Evolutionary conservation across 2,329 filamentous ascomycete species (phyloP), one percentile per base, ranked within the genome.

Genomic region (Scytalidium lignicola): DNA sequence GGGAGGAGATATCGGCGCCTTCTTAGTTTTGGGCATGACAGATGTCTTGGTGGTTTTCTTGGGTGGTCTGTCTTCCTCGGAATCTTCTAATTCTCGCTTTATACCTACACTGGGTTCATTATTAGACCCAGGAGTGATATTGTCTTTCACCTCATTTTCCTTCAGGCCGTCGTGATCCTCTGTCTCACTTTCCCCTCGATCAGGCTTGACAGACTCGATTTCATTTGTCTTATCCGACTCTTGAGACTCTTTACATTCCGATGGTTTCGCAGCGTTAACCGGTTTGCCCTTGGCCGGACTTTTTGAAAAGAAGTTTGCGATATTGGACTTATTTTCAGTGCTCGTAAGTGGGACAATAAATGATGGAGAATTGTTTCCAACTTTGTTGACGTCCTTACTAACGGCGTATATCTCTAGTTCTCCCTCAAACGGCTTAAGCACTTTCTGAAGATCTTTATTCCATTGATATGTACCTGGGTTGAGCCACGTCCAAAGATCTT

Each of bases 321-420:
- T 97, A 57, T 93, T 96, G 44, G 78, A 83, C 71, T 95, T 96
- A 67, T 96, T 96, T 61, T 91, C 87, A 55, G 82, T 84, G 68
- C 88, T 95, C 60, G 88, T 79, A 28, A 96, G 70, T 0, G 92
- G 92, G 1, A 96, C 73, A 41, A 96, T 78, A 62, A 96, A 96
- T 1, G 77, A 79, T 0, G 89, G 83, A 18, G 88, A 95, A 65
- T 95, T 88, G 58, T 95, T 96, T 5, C 92, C 91, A 0, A 96
- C 91, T 69, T 96, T 97, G 1, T 91, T 91, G 0, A 97, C 92
- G 3, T 93, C 91, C 64, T 89, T 88, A 59, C 78, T 83, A 2
- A 99, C 93, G 0, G 86, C 83, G 63, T 96, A 96, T 47, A 88
- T 83, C 48, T 95, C 89, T 8, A 99, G 71, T 48, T 88, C 85